Evolutionary conservation across 73 alveolate genomes (phyloP).

Genomic region (Stentor roeselii): DNA sequence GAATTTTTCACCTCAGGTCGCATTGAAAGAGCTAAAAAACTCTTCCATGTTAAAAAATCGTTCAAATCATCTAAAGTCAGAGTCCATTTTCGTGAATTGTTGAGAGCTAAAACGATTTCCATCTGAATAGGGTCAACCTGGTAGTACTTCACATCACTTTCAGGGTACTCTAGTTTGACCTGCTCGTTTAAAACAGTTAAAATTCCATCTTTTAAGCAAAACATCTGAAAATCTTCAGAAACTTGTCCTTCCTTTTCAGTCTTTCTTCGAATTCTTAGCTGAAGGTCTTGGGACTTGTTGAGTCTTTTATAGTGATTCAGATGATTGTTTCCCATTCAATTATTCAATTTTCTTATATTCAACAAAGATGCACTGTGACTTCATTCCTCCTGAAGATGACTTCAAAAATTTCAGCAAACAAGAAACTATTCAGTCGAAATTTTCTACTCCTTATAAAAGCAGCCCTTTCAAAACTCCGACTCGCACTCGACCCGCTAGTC

Average conservation of each 20-base stretch:
- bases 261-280: neutral
- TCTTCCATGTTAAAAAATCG: neutral
- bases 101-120: neutral
- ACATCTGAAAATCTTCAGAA: neutral
- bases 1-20: neutral
- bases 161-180: neutral
- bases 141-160: neutral
- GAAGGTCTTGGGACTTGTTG: neutral
- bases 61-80: neutral
- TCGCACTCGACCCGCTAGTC: neutral
- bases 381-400: too few species aligned
- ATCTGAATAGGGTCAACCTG: neutral
- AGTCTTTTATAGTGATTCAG: neutral
- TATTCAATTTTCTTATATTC: too few species aligned
- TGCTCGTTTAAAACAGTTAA: neutral
- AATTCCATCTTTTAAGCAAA: neutral
- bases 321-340: too few species aligned
- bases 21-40: neutral
- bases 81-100: neutral
- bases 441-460: too few species aligned
- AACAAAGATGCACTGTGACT: too few species aligned
- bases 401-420: too few species aligned
- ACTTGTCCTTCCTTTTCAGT: neutral
- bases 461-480: constrained; percentile 1
- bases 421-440: too few species aligned